Evolutionary conservation across 306 rosid genomes (phyloP), one percentile per base, ranked within the genome.

Genomic region (Purshia tridentata): DNA sequence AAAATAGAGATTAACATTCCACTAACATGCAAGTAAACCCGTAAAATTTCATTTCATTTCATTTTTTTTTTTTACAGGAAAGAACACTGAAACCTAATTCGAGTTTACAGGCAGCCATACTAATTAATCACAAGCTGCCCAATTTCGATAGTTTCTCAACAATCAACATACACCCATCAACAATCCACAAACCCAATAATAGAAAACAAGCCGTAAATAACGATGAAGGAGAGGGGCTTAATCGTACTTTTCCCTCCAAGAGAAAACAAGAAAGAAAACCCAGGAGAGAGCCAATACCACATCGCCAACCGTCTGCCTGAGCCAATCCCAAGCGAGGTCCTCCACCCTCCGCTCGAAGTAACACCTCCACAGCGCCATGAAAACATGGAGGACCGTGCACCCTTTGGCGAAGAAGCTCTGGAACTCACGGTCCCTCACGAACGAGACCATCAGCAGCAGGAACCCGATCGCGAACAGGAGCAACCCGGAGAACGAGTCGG

Each of bases 231-330:
- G 61, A 48, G 13, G 40, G 53, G 58, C 56, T 77, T 72, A 88
- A 77, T 93, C 98, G 69, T 93, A 93, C 90, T 91, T 93, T 79
- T 93, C 97, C 76, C 97, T 81, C 98, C 98, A 93, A 8, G 97
- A 89, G 84, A 81, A 91, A 71, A 91, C 82, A 35, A 93, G 91
- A 58, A 91, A 87, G 87, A 86, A 91, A 37, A 93, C 86, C 98
- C 98, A 93, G 0, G 98, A 93, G 45, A 84, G 77, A 0, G 92
- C 93, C 84, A 93, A 84, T 6, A 93, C 67, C 39, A 86, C 56
- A 49, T 93, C 98, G 18, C 98, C 98, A 49, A 91, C 91, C 3
- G 92, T 93, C 87, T 91, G 97, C 74, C 97, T 80, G 42, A 93
- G 85, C 89, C 96, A 93, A 69, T 93, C 97, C 97, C 96, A 93